Evolutionary conservation across 148 eudicot genomes (phyloP).

Genomic region (Diospyros lotus): DNA sequence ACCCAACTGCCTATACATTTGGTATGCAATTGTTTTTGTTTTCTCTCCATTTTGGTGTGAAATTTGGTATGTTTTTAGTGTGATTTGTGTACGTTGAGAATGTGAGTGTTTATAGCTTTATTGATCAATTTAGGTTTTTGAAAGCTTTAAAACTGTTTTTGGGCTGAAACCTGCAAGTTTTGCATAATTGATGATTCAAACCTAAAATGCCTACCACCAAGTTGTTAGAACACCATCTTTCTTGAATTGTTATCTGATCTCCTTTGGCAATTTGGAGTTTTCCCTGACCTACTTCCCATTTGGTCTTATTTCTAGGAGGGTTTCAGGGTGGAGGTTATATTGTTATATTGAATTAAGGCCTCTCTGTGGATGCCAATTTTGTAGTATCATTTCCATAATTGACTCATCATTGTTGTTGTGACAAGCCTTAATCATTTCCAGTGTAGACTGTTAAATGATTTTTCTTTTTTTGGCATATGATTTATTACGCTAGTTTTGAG

Average conservation of each 20-base stretch:
- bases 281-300: background rate
- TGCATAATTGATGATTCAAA: background rate
- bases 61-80: background rate
- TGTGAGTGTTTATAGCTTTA: background rate
- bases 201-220: background rate
- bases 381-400: background rate
- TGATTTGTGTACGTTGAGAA: background rate
- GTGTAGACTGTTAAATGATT: background rate
- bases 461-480: background rate
- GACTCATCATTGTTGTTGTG: too few species aligned
- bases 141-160: background rate
- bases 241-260: background rate
- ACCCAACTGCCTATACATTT: slow-evolving; percentile 76
- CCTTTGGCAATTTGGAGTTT: background rate
- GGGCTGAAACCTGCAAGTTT: slow-evolving; percentile 1
- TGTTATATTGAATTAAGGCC: background rate
- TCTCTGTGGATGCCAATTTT: background rate
- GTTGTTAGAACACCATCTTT: slow-evolving; percentile 7
- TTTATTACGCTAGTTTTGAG: slow-evolving; percentile 2
- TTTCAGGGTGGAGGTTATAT: background rate
- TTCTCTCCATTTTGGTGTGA: background rate
- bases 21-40: slow-evolving; percentile 45
- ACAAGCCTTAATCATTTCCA: too few species aligned
- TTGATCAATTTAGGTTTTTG: background rate
- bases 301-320: background rate